phyloP scores from a whole-genome alignment of 352 stramenopile species.

The Phytophthora sojae region DNA sequence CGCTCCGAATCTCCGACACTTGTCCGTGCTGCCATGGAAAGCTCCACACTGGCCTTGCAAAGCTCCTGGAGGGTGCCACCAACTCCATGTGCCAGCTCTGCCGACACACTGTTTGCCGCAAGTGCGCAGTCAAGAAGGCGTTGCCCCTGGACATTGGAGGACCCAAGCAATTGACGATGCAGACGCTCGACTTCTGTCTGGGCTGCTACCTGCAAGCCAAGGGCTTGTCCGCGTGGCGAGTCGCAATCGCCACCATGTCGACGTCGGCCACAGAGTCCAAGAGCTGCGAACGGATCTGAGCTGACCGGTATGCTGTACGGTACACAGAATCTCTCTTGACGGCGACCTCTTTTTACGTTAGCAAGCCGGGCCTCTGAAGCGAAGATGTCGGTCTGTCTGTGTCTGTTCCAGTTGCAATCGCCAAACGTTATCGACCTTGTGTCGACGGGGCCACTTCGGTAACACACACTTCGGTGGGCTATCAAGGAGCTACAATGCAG shows the following conservation, averaged over 20 bases:
- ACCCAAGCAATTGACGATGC: constrained; percentile 26
- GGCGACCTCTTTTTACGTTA: not conserved
- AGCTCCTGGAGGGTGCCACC: constrained; percentile 24
- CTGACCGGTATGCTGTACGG: not conserved
- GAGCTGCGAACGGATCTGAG: not conserved
- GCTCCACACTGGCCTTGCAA: constrained; percentile 27
- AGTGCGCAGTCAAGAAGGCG: constrained; percentile 57
- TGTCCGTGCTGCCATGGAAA: constrained; percentile 42
- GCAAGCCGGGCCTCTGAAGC: not conserved
- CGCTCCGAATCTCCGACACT: constrained; percentile 18
- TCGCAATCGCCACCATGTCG: constrained; percentile 27
- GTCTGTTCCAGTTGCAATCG: not conserved
- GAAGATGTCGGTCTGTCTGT: too few relatives aligned
- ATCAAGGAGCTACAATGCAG: too few relatives aligned
- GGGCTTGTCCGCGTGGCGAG: constrained; percentile 46
- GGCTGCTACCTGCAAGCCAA: constrained; percentile 59
- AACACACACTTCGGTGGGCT: too few relatives aligned
- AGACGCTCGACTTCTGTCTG: constrained; percentile 55
- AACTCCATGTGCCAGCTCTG: constrained; percentile 43
- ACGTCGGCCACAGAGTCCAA: not conserved
- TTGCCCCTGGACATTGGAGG: constrained; percentile 22
- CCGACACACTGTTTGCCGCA: constrained; percentile 41
- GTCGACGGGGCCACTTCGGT: not conserved
- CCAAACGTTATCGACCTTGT: not conserved
- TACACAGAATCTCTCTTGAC: too few relatives aligned